Conservation (phyloP, 2,329 filamentous ascomycete genomes). For the Myrmaecium sp. region DNA sequence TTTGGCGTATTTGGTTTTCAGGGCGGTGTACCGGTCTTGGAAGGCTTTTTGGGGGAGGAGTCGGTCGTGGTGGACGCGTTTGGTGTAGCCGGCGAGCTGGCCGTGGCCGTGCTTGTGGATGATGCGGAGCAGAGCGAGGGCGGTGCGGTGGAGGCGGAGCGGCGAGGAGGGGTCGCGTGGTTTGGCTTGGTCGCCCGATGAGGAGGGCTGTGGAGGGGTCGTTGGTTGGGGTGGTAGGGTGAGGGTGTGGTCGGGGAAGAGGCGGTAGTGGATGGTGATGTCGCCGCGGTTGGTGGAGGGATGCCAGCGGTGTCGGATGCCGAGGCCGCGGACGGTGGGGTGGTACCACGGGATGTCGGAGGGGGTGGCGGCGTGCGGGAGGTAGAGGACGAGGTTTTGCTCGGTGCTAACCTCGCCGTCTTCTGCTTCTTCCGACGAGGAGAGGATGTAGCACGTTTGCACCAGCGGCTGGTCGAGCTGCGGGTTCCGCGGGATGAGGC, state of each 20-base stretch:
- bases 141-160: conserved; percentile 52
- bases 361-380: conserved; percentile 49
- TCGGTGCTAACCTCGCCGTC: conserved; percentile 10
- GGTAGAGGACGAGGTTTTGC: conserved; percentile 52
- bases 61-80: conserved; percentile 69
- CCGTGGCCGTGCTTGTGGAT: conserved; percentile 61
- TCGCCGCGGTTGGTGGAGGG: conserved; percentile 14
- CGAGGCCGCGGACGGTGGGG: conserved; percentile 56
- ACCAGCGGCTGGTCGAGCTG: conserved; percentile 56
- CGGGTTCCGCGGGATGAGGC: conserved; percentile 66
- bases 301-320: conserved; percentile 56
- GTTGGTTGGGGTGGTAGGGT: too few relatives aligned
- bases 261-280: conserved; percentile 34
- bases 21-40: conserved; percentile 63
- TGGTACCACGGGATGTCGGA: conserved; percentile 75
- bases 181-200: too few relatives aligned
- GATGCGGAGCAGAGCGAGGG: conserved; percentile 48
- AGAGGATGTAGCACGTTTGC: conserved; percentile 68
- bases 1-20: conserved; percentile 68
- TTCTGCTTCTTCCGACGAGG: conserved; percentile 9
- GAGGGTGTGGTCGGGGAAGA: conserved; percentile 24
- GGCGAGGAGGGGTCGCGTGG: too few relatives aligned
- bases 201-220: too few relatives aligned
- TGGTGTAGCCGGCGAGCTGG: conserved; percentile 49
- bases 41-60: conserved; percentile 60